phyloP scores from a whole-genome alignment of 768 basidiomycete species.

The Termitomyces eurrhizus region DNA sequence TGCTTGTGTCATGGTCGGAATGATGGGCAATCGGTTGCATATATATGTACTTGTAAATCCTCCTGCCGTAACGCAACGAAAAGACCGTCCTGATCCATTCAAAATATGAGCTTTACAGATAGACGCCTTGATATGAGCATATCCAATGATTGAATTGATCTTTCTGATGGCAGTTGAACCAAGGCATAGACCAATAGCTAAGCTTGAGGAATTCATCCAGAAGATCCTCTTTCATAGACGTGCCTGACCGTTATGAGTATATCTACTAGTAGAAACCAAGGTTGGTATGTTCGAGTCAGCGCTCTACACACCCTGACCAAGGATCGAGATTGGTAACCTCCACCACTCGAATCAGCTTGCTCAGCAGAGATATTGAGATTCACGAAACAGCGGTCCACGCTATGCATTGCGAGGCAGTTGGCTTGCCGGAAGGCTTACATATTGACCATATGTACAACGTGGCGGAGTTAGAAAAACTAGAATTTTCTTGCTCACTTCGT shows the following conservation, averaged over 20 bases:
- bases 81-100: neutral
- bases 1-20: neutral
- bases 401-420: too few species aligned
- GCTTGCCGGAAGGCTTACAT: too few species aligned
- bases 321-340: neutral
- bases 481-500: neutral
- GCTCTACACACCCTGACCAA: too few species aligned
- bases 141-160: neutral
- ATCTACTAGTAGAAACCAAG: neutral
- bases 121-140: neutral
- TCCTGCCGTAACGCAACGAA: neutral
- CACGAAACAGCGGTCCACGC: too few species aligned
- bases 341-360: too few species aligned
- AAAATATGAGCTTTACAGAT: neutral
- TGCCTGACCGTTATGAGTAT: neutral
- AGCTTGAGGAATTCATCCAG: neutral
- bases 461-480: constrained; percentile 5
- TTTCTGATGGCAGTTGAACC: neutral
- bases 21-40: neutral
- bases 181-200: neutral
- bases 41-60: neutral
- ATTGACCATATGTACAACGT: too few species aligned
- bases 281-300: too few species aligned
- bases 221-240: neutral
- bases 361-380: too few species aligned